A percentile compares a stretch with the other conserved stretches of the same genome.
Evolutionary conservation across 1,139 yeast species (phyloP).

Genomic region (Groenewaldozyma sp.): DNA sequence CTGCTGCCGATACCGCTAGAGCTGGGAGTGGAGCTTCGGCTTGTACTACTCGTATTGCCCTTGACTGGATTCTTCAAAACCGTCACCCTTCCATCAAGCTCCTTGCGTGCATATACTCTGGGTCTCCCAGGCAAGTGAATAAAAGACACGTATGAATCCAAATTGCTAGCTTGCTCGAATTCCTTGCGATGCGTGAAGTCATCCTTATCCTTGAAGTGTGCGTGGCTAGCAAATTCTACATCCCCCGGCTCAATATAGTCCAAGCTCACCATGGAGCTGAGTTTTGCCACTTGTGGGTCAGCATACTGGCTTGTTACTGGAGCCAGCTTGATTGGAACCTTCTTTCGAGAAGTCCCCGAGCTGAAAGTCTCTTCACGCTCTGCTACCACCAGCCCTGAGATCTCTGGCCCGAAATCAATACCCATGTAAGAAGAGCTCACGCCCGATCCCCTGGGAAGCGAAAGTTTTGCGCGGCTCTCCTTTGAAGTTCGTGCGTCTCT

Average conservation of each 20-base stretch:
- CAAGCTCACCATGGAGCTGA: not conserved
- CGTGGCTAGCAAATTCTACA: conserved; percentile 10
- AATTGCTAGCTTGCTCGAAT: conserved; percentile 8
- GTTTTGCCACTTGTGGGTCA: not conserved
- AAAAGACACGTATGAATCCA: conserved; percentile 1
- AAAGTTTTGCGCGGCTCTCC: not conserved
- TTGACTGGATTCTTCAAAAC: not conserved
- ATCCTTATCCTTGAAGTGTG: conserved; percentile 11
- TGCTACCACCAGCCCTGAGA: not conserved
- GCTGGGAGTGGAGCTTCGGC: too few species aligned
- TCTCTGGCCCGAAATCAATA: too few species aligned
- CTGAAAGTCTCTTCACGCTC: not conserved
- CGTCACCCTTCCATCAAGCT: not conserved
- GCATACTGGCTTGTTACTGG: not conserved
- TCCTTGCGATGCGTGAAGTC: conserved; percentile 16
- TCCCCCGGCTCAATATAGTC: not conserved
- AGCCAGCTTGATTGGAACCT: not conserved
- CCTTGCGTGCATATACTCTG: not conserved
- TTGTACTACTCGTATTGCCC: too few species aligned
- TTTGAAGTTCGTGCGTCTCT: not conserved
- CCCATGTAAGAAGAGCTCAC: too few species aligned
- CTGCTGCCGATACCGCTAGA: not conserved
- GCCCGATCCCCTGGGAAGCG: not conserved
- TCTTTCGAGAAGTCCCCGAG: not conserved
- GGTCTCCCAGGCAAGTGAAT: conserved; percentile 4